phyloP scores from a whole-genome alignment of 2,329 filamentous ascomycete species.

The Myriosclerotinia curreyana region DNA sequence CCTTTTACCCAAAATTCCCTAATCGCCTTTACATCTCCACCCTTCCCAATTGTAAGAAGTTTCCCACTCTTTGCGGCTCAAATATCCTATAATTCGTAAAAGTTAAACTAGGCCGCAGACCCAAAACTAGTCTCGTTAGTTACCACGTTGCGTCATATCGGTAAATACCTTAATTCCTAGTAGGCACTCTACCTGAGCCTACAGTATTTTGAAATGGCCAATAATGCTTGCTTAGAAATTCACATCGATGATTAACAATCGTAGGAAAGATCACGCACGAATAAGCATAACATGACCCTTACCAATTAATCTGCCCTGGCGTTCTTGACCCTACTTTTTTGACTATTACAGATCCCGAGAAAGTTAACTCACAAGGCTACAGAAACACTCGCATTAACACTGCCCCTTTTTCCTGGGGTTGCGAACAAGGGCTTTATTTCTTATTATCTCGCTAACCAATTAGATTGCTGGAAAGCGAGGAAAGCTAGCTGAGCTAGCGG shows the following conservation, averaged over 20 bases:
- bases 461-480: background rate
- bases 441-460: background rate
- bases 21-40: too few relatives aligned
- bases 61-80: conserved; percentile 6
- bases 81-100: background rate
- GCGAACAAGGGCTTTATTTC: background rate
- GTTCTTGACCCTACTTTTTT: background rate
- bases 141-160: background rate
- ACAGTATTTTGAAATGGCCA: background rate
- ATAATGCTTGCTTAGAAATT: background rate
- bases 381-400: background rate
- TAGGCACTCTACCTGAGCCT: background rate
- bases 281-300: background rate
- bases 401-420: background rate
- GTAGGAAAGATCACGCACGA: background rate
- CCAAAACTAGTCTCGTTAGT: too few relatives aligned
- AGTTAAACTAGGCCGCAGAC: too few relatives aligned
- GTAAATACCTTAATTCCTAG: background rate
- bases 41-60: too few relatives aligned
- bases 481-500: conserved; percentile 1
- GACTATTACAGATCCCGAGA: background rate
- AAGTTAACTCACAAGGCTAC: background rate
- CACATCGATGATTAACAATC: conserved; percentile 5
- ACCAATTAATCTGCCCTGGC: conserved; percentile 2
- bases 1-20: background rate